phyloP scores from a whole-genome alignment of 176 grass and related monocot species.

The Lolium multiflorum region DNA sequence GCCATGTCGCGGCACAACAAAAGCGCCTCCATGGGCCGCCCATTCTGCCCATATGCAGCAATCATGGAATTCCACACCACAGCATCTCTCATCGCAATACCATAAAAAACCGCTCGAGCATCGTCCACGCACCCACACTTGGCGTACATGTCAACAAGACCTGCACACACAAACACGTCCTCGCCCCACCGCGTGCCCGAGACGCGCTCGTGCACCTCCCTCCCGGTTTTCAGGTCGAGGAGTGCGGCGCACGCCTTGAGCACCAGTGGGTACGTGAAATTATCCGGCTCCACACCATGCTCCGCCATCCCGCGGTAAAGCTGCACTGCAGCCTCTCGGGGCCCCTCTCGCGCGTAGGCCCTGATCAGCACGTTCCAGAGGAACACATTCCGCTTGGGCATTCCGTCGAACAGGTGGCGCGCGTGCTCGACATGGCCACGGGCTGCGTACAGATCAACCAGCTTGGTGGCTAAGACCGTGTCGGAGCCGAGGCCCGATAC shows the following conservation, averaged over 20 bases:
- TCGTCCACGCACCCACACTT: conserved; percentile 67
- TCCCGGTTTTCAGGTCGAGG: conserved; percentile 46
- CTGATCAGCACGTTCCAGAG: conserved; percentile 80
- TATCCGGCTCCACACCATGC: conserved; percentile 55
- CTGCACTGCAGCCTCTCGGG: conserved; percentile 46
- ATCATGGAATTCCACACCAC: conserved; percentile 87
- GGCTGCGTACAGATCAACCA: conserved; percentile 56
- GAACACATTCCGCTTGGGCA: conserved; percentile 63
- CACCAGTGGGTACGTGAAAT: conserved; percentile 70
- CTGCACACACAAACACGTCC: conserved; percentile 60
- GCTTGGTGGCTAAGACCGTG: conserved; percentile 49
- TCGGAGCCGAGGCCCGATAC: conserved; percentile 51
- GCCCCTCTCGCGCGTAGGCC: conserved; percentile 59
- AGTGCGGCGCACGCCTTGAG: conserved; percentile 71
- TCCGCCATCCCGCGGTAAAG: conserved; percentile 62
- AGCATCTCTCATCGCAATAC: conserved; percentile 45
- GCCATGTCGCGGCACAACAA: conserved; percentile 66
- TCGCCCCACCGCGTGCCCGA: conserved; percentile 35
- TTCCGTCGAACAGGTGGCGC: conserved; percentile 70
- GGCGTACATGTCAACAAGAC: conserved; percentile 75
- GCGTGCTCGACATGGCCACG: conserved; percentile 46
- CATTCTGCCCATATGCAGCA: conserved; percentile 69
- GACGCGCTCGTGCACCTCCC: conserved; percentile 55
- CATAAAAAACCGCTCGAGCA: conserved; percentile 57
- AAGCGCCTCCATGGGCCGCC: conserved; percentile 53